Percentiles rank a stretch among this genome's conserved stretches.
Evolutionary conservation across 352 stramenopile genomes (phyloP).

Genomic region (Halophytophthora batemanensis): DNA sequence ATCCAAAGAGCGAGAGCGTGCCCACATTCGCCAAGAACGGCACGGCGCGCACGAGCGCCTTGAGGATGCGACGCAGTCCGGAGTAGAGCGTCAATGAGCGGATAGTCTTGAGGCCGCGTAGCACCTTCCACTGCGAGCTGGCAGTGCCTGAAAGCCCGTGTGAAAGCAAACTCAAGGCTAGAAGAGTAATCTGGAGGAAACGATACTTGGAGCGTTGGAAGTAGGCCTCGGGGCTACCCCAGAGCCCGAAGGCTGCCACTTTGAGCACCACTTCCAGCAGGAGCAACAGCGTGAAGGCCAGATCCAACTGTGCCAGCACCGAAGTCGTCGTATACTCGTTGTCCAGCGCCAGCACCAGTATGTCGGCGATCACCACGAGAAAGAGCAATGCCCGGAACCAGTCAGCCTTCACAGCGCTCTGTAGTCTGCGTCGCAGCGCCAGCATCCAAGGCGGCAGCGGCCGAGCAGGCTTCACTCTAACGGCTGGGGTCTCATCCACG

Average conservation of each 20-base stretch:
- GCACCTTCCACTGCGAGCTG: slow-evolving; percentile 35
- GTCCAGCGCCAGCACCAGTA: slow-evolving; percentile 58
- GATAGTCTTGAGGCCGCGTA: slow-evolving; percentile 67
- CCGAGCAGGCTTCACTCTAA: slow-evolving; percentile 4
- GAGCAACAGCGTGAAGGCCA: slow-evolving; percentile 59
- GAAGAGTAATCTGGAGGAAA: slow-evolving; percentile 46
- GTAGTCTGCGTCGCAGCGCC: slow-evolving; percentile 22
- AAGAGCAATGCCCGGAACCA: slow-evolving; percentile 48
- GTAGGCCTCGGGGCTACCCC: slow-evolving; percentile 41
- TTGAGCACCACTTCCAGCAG: slow-evolving; percentile 61
- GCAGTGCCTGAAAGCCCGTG: slow-evolving; percentile 23
- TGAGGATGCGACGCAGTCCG: slow-evolving; percentile 63
- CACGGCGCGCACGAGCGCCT: slow-evolving; percentile 56
- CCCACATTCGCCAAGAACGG: slow-evolving; percentile 76
- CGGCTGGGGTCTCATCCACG: background rate
- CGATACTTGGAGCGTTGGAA: slow-evolving; percentile 46
- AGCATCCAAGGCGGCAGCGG: slow-evolving; percentile 20
- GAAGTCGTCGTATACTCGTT: slow-evolving; percentile 37
- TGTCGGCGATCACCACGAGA: slow-evolving; percentile 43
- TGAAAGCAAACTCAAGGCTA: slow-evolving; percentile 51
- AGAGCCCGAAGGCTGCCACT: slow-evolving; percentile 48
- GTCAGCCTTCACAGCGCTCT: slow-evolving; percentile 35
- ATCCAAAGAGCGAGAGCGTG: slow-evolving; percentile 67
- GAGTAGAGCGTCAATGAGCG: slow-evolving; percentile 63
- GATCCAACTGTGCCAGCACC: slow-evolving; percentile 33